Conservation (phyloP, 2,329 filamentous ascomycete genomes). For the Chaetomiaceae sp. region DNA sequence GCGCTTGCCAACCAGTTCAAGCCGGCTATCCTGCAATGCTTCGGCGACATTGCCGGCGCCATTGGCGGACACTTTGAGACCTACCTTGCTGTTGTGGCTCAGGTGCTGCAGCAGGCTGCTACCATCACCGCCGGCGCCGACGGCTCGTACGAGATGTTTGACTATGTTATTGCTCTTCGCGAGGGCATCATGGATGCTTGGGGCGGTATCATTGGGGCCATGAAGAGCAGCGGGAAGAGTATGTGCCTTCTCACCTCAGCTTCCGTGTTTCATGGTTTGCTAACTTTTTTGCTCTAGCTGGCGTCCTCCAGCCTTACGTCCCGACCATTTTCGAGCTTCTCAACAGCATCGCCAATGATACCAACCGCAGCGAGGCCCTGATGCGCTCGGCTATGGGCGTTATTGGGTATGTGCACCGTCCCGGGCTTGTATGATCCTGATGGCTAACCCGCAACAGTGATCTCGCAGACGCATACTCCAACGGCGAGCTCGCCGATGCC, state of each 20-base stretch:
- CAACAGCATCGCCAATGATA: slow-evolving; percentile 71
- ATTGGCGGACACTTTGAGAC: slow-evolving; percentile 90
- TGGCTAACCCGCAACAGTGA: slow-evolving; percentile 58
- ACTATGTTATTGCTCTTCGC: slow-evolving; percentile 89
- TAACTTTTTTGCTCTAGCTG: slow-evolving; percentile 46
- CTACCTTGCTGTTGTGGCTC: slow-evolving; percentile 86
- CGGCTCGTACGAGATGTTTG: slow-evolving; percentile 88
- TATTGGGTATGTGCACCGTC: slow-evolving; percentile 63
- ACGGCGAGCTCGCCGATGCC: slow-evolving; percentile 75
- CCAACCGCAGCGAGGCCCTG: slow-evolving; percentile 84
- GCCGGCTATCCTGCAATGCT: slow-evolving; percentile 95
- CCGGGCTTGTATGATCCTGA: background rate
- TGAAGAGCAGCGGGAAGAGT: slow-evolving; percentile 80
- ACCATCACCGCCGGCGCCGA: slow-evolving; percentile 74
- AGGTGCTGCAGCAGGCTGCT: slow-evolving; percentile 89
- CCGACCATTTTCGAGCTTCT: slow-evolving; percentile 84
- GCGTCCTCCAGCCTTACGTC: slow-evolving; percentile 70
- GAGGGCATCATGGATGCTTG: slow-evolving; percentile 99
- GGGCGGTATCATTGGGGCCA: slow-evolving; percentile 92
- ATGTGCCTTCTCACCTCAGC: slow-evolving; percentile 31
- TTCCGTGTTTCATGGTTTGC: slow-evolving; percentile 11
- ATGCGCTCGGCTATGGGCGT: slow-evolving; percentile 96
- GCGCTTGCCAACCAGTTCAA: slow-evolving; percentile 94
- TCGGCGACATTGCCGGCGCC: slow-evolving; percentile 93
- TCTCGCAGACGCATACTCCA: slow-evolving; percentile 87